phyloP scores from a whole-genome alignment of 768 basidiomycete species.

The Galerina marginata region DNA sequence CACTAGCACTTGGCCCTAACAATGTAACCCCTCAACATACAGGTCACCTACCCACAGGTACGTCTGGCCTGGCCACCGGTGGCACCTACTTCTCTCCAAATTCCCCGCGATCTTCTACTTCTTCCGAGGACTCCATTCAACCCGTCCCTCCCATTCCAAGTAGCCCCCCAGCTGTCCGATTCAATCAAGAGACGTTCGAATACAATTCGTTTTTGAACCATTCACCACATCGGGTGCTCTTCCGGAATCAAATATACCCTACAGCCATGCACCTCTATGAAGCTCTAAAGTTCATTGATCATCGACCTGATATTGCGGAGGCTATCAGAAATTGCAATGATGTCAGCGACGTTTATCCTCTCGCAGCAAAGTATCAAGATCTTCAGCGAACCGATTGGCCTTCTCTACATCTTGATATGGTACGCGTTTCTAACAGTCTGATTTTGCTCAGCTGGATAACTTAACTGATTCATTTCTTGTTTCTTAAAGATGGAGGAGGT shows the following conservation, averaged over 20 bases:
- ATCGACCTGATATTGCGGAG: conserved; percentile 59
- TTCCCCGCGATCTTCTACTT: background rate
- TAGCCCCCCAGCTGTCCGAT: conserved; percentile 38
- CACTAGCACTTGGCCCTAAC: background rate
- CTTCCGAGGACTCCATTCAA: conserved; percentile 10
- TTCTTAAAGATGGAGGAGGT: conserved; percentile 68
- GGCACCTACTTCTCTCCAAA: background rate
- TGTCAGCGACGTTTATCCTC: conserved; percentile 41
- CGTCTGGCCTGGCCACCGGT: background rate
- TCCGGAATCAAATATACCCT: conserved; percentile 60
- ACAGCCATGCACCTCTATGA: conserved; percentile 80
- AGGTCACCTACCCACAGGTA: background rate
- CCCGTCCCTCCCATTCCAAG: conserved; percentile 27
- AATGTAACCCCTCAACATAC: background rate
- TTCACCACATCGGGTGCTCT: conserved; percentile 66
- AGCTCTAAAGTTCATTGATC: conserved; percentile 68
- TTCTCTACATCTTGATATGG: conserved; percentile 51
- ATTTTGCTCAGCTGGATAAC: background rate
- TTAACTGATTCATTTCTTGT: background rate
- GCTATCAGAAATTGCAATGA: conserved; percentile 50
- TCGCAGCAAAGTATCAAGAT: conserved; percentile 36
- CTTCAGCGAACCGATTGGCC: conserved; percentile 63
- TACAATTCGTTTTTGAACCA: conserved; percentile 65
- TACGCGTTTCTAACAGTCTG: conserved; percentile 35
- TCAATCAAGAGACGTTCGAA: conserved; percentile 43